A percentile compares a stretch with the other conserved stretches of the same genome.
phyloP scores from a whole-genome alignment of 176 grass and related monocot species.

The Oryza glaberrima region DNA sequence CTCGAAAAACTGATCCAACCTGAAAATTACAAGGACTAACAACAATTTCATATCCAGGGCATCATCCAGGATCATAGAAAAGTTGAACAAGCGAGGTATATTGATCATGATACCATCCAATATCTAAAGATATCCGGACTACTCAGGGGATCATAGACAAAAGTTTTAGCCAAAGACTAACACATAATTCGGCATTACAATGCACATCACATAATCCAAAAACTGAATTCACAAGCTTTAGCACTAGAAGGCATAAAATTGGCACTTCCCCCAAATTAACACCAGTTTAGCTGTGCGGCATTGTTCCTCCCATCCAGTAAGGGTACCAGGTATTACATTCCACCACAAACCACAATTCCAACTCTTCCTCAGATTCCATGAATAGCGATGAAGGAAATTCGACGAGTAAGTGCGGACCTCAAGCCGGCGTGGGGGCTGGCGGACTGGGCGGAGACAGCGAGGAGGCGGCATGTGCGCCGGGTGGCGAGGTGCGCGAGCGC shows the following conservation, averaged over 20 bases:
- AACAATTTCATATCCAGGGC: not conserved
- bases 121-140: not conserved
- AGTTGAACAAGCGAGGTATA: not conserved
- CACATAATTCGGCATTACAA: not conserved
- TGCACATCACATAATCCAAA: not conserved
- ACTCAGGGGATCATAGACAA: slow-evolving; percentile 2
- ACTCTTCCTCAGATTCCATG: not conserved
- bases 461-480: slow-evolving; percentile 30
- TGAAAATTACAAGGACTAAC: slow-evolving; percentile 33
- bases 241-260: not conserved
- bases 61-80: not conserved
- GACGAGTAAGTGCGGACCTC: slow-evolving; percentile 29
- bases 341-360: not conserved
- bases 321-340: not conserved
- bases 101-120: not conserved
- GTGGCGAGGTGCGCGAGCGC: no score
- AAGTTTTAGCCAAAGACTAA: not conserved
- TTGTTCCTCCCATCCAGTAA: slow-evolving; percentile 2
- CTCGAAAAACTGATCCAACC: slow-evolving; percentile 61
- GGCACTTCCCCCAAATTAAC: not conserved
- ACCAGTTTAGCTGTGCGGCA: not conserved
- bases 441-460: slow-evolving; percentile 38
- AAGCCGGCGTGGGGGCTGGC: not conserved
- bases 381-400: not conserved
- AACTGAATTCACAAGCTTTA: not conserved